A percentile compares a stretch with the other conserved stretches of the same genome.
Conservation (phyloP, 441 rosid species). For the Euphorbia celastroides region DNA sequence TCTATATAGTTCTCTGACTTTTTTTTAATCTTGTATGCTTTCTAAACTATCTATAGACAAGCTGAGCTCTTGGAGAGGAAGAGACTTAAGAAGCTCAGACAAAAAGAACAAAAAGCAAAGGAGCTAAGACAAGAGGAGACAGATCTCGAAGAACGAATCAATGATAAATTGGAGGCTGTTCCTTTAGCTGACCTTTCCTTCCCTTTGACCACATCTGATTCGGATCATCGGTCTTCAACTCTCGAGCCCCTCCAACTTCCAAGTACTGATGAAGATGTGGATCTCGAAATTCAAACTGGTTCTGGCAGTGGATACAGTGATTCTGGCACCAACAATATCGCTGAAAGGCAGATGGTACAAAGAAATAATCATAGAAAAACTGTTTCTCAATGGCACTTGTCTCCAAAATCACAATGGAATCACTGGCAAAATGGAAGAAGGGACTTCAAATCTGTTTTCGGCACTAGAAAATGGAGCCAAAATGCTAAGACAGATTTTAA, state of each 20-base stretch:
- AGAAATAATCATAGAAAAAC: conserved; percentile 34
- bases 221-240: conserved; percentile 32
- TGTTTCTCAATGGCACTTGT: conserved; percentile 31
- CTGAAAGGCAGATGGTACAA: conserved; percentile 28
- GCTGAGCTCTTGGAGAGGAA: conserved; percentile 79
- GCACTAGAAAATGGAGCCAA: conserved; percentile 71
- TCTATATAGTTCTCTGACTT: not conserved
- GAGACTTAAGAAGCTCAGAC: conserved; percentile 79
- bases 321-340: conserved; percentile 25
- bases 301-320: conserved; percentile 32
- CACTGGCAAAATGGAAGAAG: conserved; percentile 35
- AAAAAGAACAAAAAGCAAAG: conserved; percentile 76
- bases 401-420: conserved; percentile 41
- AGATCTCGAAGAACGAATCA: conserved; percentile 34
- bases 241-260: conserved; percentile 33
- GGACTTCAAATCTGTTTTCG: conserved; percentile 33
- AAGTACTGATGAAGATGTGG: conserved; percentile 31
- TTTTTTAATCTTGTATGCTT: conserved; percentile 8
- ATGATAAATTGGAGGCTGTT: conserved; percentile 39
- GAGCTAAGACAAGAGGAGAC: conserved; percentile 47
- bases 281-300: conserved; percentile 36
- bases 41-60: conserved; percentile 41
- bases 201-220: conserved; percentile 34
- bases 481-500: conserved; percentile 46
- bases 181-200: conserved; percentile 41